Evolutionary conservation across 352 stramenopile genomes (phyloP).

Genomic region (Phytophthora citricola): DNA sequence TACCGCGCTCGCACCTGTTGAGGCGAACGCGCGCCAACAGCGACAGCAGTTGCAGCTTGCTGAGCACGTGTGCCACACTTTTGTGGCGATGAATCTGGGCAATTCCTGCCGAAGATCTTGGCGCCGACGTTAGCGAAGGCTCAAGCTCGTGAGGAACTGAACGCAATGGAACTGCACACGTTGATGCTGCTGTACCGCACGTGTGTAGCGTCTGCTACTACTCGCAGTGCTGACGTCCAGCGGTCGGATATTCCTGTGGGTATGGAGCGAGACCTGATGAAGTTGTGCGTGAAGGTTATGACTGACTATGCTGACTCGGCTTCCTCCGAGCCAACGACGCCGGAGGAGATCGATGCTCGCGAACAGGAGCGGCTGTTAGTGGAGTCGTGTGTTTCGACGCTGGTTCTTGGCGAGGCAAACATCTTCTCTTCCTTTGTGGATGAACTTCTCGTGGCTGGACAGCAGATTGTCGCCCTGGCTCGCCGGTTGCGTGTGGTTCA

Average conservation of each 20-base stretch:
- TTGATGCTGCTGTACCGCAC: conserved; percentile 66
- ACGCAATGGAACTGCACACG: conserved; percentile 60
- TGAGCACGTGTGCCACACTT: conserved; percentile 67
- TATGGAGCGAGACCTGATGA: conserved; percentile 50
- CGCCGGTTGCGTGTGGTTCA: conserved; percentile 51
- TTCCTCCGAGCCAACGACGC: conserved; percentile 10
- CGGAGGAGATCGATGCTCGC: conserved; percentile 28
- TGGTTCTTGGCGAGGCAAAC: conserved; percentile 30
- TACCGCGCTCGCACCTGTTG: conserved; percentile 54
- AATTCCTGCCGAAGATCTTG: conserved; percentile 75
- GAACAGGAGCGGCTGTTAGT: conserved; percentile 34
- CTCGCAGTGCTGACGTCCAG: conserved; percentile 17
- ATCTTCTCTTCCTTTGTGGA: conserved; percentile 36
- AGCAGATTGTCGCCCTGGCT: conserved; percentile 14
- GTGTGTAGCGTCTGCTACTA: conserved; percentile 53
- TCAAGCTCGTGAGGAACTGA: conserved; percentile 41
- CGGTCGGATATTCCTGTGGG: conserved; percentile 50
- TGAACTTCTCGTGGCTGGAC: conserved; percentile 27
- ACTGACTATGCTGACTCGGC: conserved; percentile 12
- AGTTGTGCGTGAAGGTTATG: conserved; percentile 32
- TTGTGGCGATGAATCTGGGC: conserved; percentile 74
- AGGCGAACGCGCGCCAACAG: conserved; percentile 20
- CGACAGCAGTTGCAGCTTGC: conserved; percentile 65
- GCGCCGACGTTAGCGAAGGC: conserved; percentile 65
- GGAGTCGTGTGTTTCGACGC: conserved; percentile 37